Evolutionary conservation across 73 alveolate species (phyloP).

Genomic region (Symbiodinium pilosum): DNA sequence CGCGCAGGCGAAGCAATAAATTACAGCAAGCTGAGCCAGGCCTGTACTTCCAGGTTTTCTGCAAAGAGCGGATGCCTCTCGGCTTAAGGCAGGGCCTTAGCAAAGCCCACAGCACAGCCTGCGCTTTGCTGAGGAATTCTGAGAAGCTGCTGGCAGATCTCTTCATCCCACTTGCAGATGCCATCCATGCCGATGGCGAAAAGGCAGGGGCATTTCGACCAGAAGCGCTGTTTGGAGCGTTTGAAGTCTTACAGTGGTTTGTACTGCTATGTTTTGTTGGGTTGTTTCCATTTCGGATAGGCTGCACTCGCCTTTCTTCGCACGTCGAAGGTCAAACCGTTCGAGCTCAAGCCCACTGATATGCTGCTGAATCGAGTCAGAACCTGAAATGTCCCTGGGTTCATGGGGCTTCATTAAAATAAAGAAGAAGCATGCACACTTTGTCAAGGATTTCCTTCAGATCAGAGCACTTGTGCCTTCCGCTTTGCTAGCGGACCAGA

Average conservation of each 20-base stretch:
- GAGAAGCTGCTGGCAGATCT: constrained; percentile 29
- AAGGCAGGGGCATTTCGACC: not conserved
- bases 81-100: not conserved
- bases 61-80: constrained; percentile 22
- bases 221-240: not conserved
- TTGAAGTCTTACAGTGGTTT: not conserved
- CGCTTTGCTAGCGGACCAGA: no score
- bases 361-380: not conserved
- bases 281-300: no score
- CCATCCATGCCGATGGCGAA: not conserved
- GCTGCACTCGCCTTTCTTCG: not conserved
- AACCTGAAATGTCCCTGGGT: not conserved
- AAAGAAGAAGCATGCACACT: no score
- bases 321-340: not conserved
- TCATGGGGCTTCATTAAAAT: no score
- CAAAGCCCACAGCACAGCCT: not conserved
- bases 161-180: not conserved
- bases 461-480: no score
- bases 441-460: no score
- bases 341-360: constrained; percentile 23
- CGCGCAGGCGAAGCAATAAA: not conserved
- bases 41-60: constrained; percentile 42
- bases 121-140: not conserved
- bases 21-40: not conserved
- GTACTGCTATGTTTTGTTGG: no score